Base-by-base conservation (phyloP, 2,329 filamentous ascomycete genomes). In the Aureobasidium namibiae region DNA sequence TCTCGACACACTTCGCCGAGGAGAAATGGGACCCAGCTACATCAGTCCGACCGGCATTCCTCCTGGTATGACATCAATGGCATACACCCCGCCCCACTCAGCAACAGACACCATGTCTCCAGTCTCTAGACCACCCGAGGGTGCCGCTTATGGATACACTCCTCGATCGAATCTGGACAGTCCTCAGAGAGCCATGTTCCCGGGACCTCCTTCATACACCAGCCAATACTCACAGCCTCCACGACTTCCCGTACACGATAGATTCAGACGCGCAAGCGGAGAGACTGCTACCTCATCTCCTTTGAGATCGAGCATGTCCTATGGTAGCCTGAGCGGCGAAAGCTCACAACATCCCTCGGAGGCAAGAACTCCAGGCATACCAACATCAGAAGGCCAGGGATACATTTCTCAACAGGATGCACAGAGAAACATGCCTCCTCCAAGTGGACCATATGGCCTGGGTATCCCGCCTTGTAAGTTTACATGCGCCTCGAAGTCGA, bases 11-110 rank as follows among this genome's bases (percentile, higher is more conserved):
- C 80, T 88, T 62, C 78, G 86, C 61, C 80, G 86, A 64, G 82
- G 86, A 8, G 79, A 80, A 11, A 83, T 84, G n/a, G 82, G 85
- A 23, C 84, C 87, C 66, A 77, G 86, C 65, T 88, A 87, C 60
- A 59, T 63, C 14, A 68, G 63, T 11, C 81, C 86, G 0, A 83
- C 84, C 0, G 83, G 83, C 11, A 77, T 90, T 26, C 88, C 82
- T 63, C 84, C 86, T 26, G 82, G 82, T 0, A 87, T 89, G 71
- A 83, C 84, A 10, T 79, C 79, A 63, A 84, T 89, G 64, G 82
- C 82, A 2, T 89, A 89, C 67, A 81, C 80, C 56, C 79, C 82
- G 46, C 76, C 76, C 8, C 76, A 78, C 42, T 78, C 76, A 29
- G 74, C 75, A 21, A 76, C 75, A n/a, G 76, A 77, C 29, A 73